Evolutionary conservation across 2,329 filamentous ascomycete genomes (phyloP).

Genomic region (Aspergillus vadensis): DNA sequence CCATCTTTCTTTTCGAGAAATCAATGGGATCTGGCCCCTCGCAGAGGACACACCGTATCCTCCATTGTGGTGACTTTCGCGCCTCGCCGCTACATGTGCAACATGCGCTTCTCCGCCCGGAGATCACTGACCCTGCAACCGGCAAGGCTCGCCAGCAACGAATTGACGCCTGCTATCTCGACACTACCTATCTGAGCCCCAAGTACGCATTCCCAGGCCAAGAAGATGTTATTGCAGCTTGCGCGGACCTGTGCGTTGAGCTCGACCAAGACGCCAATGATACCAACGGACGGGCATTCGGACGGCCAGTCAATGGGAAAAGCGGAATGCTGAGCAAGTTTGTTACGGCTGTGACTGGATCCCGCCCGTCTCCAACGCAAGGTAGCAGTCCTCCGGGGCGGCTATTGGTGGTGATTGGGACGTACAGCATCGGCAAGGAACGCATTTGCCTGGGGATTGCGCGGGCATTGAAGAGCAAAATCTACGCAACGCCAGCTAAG

Average conservation of each 20-base stretch:
- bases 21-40: slow-evolving; percentile 61
- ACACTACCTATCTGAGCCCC: slow-evolving; percentile 95
- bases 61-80: slow-evolving; percentile 95
- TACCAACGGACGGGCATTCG: slow-evolving; percentile 57
- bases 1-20: slow-evolving; percentile 91
- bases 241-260: slow-evolving; percentile 81
- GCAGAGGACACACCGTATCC: slow-evolving; percentile 70
- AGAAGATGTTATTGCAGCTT: slow-evolving; percentile 81
- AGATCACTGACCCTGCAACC: slow-evolving; percentile 68
- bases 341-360: slow-evolving; percentile 51
- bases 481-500: slow-evolving; percentile 82
- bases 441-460: slow-evolving; percentile 93
- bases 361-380: slow-evolving; percentile 26
- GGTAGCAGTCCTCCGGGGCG: slow-evolving; percentile 57
- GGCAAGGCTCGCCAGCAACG: slow-evolving; percentile 77
- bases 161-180: slow-evolving; percentile 93
- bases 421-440: slow-evolving; percentile 97
- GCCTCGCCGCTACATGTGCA: slow-evolving; percentile 81
- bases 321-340: slow-evolving; percentile 66
- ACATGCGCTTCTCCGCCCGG: slow-evolving; percentile 78
- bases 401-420: slow-evolving; percentile 88
- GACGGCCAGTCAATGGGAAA: slow-evolving; percentile 54
- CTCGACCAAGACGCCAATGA: slow-evolving; percentile 71
- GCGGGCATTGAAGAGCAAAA: slow-evolving; percentile 79
- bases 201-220: slow-evolving; percentile 94